phyloP scores from a whole-genome alignment of 1,284 basidiomycete species.

The Pisolithus thermaeus region DNA sequence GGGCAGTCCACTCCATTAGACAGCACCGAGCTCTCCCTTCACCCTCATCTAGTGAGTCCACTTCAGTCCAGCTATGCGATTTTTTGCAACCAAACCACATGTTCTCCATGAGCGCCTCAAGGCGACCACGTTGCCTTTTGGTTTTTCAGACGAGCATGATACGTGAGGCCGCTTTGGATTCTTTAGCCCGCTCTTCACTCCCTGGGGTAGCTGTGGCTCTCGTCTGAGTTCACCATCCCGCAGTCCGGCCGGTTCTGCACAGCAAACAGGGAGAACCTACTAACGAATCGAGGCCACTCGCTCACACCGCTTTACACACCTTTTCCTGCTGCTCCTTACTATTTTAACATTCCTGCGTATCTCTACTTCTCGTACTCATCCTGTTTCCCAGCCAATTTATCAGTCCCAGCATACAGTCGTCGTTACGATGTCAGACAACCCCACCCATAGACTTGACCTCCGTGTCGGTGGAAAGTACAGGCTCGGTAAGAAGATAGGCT shows the following conservation, averaged over 20 bases:
- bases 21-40: conserved; percentile 1
- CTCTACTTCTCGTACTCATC: not conserved
- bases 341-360: not conserved
- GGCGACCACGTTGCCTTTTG: conserved; percentile 24
- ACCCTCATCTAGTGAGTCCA: conserved; percentile 23
- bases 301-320: conserved; percentile 14
- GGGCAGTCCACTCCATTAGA: not conserved
- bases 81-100: not conserved
- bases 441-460: conserved; percentile 81
- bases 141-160: conserved; percentile 4
- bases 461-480: conserved; percentile 98
- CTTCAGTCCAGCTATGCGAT: conserved; percentile 3
- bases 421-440: conserved; percentile 56
- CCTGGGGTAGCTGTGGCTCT: conserved; percentile 3
- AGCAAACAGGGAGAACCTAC: conserved; percentile 10
- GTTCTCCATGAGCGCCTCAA: conserved; percentile 18
- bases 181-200: conserved; percentile 4
- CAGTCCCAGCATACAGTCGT: conserved; percentile 9
- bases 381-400: conserved; percentile 9
- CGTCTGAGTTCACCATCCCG: not conserved
- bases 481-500: conserved; percentile 99
- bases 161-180: not conserved
- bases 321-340: conserved; percentile 13
- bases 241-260: conserved; percentile 1
- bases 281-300: conserved; percentile 7